phyloP scores from a whole-genome alignment of 2,329 filamentous ascomycete species.

The Aspergillus neotritici region DNA sequence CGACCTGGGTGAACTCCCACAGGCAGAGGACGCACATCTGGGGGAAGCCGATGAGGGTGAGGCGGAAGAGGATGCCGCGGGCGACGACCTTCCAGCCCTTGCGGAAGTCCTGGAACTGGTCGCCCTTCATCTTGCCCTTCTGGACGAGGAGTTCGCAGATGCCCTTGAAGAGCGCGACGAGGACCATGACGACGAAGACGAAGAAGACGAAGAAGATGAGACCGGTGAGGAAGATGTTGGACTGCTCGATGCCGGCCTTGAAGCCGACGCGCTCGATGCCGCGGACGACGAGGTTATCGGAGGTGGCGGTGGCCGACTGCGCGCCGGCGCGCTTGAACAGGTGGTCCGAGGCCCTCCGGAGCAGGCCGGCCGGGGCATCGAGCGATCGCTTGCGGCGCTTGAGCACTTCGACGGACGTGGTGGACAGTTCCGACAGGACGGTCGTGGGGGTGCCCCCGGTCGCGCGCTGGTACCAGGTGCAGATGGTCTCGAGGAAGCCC shows the following conservation, averaged over 20 bases:
- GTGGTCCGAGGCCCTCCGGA: constrained; percentile 35
- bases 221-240: constrained; percentile 90
- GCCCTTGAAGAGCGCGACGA: constrained; percentile 74
- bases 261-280: constrained; percentile 90
- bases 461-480: constrained; percentile 92
- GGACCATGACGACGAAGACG: constrained; percentile 65
- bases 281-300: constrained; percentile 52
- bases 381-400: constrained; percentile 51
- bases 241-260: constrained; percentile 74
- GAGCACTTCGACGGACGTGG: constrained; percentile 76
- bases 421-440: constrained; percentile 66
- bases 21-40: constrained; percentile 85
- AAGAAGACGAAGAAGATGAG: constrained; percentile 85
- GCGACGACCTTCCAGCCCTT: constrained; percentile 89
- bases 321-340: constrained; percentile 47
- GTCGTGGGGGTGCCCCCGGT: constrained; percentile 81
- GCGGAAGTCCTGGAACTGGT: constrained; percentile 89
- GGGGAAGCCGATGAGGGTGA: constrained; percentile 84
- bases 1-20: constrained; percentile 83
- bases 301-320: constrained; percentile 42
- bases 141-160: constrained; percentile 70
- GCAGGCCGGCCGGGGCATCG: constrained; percentile 27
- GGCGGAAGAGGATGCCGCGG: constrained; percentile 88
- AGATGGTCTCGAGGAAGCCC: constrained; percentile 78
- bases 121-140: constrained; percentile 69